phyloP scores from a whole-genome alignment of 345 rosid species.

The Rhizophora mangle region DNA sequence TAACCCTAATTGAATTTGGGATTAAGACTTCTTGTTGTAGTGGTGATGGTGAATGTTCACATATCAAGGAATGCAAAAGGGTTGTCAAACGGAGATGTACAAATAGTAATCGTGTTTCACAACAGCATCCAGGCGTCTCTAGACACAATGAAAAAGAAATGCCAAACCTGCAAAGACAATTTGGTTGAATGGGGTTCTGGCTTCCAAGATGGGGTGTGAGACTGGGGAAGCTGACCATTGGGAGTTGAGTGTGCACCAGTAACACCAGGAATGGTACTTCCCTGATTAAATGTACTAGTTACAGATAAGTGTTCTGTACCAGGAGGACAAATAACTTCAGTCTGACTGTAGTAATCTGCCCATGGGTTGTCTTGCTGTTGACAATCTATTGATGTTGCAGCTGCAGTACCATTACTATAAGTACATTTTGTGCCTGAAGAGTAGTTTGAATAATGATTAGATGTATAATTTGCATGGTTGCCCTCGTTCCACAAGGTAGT shows the following conservation, averaged over 20 bases:
- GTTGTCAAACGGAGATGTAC: too few species aligned
- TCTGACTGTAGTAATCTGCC: constrained; percentile 74
- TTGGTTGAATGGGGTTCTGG: constrained; percentile 56
- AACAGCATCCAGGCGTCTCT: too few species aligned
- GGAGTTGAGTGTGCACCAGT: constrained; percentile 51
- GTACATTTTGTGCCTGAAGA: constrained; percentile 48
- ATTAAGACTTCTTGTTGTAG: too few species aligned
- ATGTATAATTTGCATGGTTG: constrained; percentile 56
- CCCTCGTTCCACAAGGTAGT: constrained; percentile 60
- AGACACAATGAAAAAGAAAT: neutral
- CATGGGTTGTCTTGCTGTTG: constrained; percentile 83
- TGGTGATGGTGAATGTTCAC: too few species aligned
- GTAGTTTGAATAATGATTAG: constrained; percentile 67
- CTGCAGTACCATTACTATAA: constrained; percentile 49
- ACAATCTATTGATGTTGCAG: constrained; percentile 55
- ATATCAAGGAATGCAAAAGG: too few species aligned
- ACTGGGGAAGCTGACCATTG: constrained; percentile 54
- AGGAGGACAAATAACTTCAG: constrained; percentile 97
- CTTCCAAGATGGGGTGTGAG: constrained; percentile 60
- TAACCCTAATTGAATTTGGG: too few species aligned
- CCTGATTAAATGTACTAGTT: constrained; percentile 51
- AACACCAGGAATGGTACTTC: constrained; percentile 49
- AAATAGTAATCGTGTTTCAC: too few species aligned
- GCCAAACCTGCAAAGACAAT: constrained; percentile 65
- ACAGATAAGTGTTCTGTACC: constrained; percentile 84